A percentile compares a stretch with the other conserved stretches of the same genome.
Evolutionary conservation across 2,329 filamentous ascomycete species (phyloP).

Genomic region (Fusarium tricinctum): DNA sequence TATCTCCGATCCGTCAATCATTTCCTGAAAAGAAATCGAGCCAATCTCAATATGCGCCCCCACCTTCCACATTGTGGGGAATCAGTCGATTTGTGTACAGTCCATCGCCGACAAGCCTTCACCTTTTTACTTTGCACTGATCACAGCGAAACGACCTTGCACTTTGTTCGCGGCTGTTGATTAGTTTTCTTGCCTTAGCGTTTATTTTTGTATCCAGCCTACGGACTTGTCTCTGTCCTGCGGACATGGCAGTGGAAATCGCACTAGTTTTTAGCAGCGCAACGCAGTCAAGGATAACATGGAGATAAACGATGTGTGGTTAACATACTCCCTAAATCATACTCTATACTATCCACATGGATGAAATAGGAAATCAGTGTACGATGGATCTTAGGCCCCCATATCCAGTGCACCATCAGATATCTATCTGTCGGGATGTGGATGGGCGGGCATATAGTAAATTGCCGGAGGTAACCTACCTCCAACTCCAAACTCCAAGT

Average conservation of each 20-base stretch:
- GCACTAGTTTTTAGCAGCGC: not conserved
- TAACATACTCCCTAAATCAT: not conserved
- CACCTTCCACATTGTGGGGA: constrained; percentile 39
- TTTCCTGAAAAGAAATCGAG: constrained; percentile 19
- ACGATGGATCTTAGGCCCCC: constrained; percentile 5
- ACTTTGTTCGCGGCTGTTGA: not conserved
- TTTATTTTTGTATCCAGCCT: too few species aligned
- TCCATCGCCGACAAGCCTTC: not conserved
- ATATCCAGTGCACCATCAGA: constrained; percentile 3
- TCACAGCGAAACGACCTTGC: too few species aligned
- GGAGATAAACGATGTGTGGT: constrained; percentile 8
- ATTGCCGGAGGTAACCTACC: constrained; percentile 18
- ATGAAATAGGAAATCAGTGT: constrained; percentile 24
- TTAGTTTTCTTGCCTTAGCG: too few species aligned
- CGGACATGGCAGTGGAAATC: not conserved
- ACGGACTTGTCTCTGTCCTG: not conserved
- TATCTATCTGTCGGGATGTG: not conserved
- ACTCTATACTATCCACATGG: not conserved
- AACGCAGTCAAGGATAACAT: constrained; percentile 1
- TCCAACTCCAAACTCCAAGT: not conserved
- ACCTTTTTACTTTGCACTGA: too few species aligned
- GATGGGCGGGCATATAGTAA: constrained; percentile 11
- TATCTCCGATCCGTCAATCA: constrained; percentile 17
- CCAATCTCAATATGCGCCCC: constrained; percentile 21
- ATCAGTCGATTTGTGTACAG: constrained; percentile 32